Percentiles rank a stretch among this genome's conserved stretches.
phyloP scores from a whole-genome alignment of 73 alveolate genomes.

The Stentor coeruleus region DNA sequence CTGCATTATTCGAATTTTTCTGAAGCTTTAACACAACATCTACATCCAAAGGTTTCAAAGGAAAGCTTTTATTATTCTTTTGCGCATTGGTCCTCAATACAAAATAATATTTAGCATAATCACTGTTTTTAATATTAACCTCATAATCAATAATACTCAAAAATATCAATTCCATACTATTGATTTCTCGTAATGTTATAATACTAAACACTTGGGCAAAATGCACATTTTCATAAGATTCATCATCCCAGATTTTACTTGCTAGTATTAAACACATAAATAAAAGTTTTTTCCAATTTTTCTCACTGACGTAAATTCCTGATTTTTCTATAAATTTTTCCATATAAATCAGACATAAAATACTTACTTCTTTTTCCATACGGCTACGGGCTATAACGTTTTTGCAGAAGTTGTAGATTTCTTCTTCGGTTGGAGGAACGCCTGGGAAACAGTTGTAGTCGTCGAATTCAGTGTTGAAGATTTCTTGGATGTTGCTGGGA shows the following conservation, averaged over 20 bases:
- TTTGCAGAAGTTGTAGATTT: slow-evolving; percentile 86
- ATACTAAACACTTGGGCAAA: slow-evolving; percentile 96
- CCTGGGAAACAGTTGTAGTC: slow-evolving; percentile 2
- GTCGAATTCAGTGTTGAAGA: slow-evolving; percentile 4
- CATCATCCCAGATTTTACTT: slow-evolving; percentile 99
- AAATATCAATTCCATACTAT: slow-evolving; percentile 92
- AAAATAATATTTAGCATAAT: slow-evolving; percentile 96
- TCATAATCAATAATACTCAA: slow-evolving; percentile 88
- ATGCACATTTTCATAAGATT: slow-evolving; percentile 97
- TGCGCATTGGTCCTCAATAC: slow-evolving; percentile 87
- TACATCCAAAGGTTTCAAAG: slow-evolving; percentile 68
- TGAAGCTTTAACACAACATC: slow-evolving; percentile 50
- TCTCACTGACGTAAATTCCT: slow-evolving; percentile 87
- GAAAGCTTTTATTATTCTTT: slow-evolving; percentile 59
- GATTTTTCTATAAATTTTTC: slow-evolving; percentile 92
- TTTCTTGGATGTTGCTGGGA: slow-evolving; percentile 15
- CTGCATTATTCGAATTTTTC: slow-evolving; percentile 57
- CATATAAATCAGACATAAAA: slow-evolving; percentile 88
- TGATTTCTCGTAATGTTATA: slow-evolving; percentile 86
- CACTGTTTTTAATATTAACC: slow-evolving; percentile 84
- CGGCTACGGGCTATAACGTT: slow-evolving; percentile 85
- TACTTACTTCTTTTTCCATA: slow-evolving; percentile 94
- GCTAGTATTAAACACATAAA: slow-evolving; percentile 90
- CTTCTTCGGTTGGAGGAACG: slow-evolving; percentile 38
- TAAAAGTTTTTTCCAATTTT: slow-evolving; percentile 97